These are phyloP conservation scores for Mitragyna speciosa DNA, from an alignment of 257 asterid species.

Conservation along the genomic window DNA sequence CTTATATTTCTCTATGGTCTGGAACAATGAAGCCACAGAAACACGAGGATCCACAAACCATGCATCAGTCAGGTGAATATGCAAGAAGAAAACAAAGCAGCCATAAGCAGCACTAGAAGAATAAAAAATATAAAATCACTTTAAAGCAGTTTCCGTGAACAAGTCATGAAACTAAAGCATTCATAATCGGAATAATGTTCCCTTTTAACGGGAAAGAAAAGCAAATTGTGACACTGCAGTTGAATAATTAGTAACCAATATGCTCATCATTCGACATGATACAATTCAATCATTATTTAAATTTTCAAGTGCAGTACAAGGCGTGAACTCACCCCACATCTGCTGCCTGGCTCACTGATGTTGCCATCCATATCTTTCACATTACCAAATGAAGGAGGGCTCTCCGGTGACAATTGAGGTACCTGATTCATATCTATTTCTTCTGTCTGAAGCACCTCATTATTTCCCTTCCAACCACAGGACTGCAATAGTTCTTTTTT, in stretches of 20 bases:
- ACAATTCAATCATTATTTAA: background rate
- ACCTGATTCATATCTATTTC: constrained; percentile 49
- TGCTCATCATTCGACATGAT: background rate
- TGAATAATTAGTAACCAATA: background rate
- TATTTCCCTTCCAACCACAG: constrained; percentile 1
- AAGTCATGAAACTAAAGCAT: background rate
- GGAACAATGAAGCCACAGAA: constrained; percentile 8
- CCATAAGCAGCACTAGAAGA: background rate
- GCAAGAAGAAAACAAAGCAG: background rate
- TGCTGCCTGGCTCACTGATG: constrained; percentile 30
- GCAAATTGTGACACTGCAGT: background rate
- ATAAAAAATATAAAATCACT: background rate
- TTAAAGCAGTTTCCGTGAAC: background rate
- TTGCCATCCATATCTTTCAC: constrained; percentile 28
- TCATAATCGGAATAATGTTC: background rate
- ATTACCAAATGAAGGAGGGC: constrained; percentile 50
- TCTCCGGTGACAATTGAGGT: constrained; percentile 52
- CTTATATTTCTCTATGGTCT: constrained; percentile 32
- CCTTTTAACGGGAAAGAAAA: background rate
- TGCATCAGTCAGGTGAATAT: background rate
- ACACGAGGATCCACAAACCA: background rate
- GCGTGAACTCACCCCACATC: constrained; percentile 36
- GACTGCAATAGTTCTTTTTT: background rate
- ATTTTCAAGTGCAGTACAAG: background rate
- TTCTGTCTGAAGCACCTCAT: constrained; percentile 26